Conservation (phyloP, 1,284 basidiomycete genomes). For the Apiotrichum brassicae region DNA sequence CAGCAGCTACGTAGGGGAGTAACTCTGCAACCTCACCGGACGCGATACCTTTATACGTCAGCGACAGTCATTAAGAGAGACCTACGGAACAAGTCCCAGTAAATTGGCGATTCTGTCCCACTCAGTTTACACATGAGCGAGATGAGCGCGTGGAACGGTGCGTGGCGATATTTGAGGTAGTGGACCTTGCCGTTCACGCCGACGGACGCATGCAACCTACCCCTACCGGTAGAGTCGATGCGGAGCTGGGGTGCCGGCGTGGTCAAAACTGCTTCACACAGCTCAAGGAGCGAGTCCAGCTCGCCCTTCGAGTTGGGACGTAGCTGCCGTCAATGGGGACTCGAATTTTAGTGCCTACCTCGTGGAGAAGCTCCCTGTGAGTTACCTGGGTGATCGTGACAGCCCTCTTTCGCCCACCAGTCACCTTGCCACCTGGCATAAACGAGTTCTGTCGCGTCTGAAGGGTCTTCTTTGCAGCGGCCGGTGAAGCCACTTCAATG, state of each 20-base stretch:
- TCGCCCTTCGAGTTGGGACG: slow-evolving; percentile 33
- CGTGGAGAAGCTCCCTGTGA: slow-evolving; percentile 35
- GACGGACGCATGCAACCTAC: slow-evolving; percentile 13
- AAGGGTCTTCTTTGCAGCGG: slow-evolving; percentile 35
- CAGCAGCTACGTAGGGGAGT: neutral
- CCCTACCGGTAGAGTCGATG: slow-evolving; percentile 9
- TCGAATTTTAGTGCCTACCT: no score
- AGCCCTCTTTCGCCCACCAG: slow-evolving; percentile 32
- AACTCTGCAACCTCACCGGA: neutral
- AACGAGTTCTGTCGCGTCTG: slow-evolving; percentile 39
- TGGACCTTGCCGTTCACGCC: slow-evolving; percentile 26
- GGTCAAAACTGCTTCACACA: slow-evolving; percentile 39
- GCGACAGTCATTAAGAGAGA: neutral
- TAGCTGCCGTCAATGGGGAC: no score
- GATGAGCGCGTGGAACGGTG: slow-evolving; percentile 41
- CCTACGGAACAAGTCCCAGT: slow-evolving; percentile 42
- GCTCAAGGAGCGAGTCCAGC: slow-evolving; percentile 33
- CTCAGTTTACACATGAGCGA: slow-evolving; percentile 36
- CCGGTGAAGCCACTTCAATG: slow-evolving; percentile 37
- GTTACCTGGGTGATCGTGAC: slow-evolving; percentile 42
- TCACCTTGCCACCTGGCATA: slow-evolving; percentile 36
- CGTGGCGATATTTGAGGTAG: slow-evolving; percentile 43
- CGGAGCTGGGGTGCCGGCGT: slow-evolving; percentile 11
- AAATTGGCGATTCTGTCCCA: slow-evolving; percentile 29
- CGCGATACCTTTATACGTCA: neutral